phyloP scores from a whole-genome alignment of 108 stramenopile species.

The Schizochytrium sp. region DNA sequence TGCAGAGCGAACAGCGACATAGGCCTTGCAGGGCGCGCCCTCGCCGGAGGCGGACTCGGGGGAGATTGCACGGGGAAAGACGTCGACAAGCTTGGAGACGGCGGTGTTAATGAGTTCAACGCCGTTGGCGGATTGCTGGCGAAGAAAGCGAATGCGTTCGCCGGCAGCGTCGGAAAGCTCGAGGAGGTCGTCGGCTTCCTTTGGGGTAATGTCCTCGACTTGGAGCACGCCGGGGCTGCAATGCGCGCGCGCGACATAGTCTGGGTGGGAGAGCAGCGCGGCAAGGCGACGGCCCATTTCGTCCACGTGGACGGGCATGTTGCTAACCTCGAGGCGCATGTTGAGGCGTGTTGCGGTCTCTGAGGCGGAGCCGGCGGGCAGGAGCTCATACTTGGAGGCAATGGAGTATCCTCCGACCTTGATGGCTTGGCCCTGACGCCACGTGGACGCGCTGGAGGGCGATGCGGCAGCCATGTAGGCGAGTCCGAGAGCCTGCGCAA shows the following conservation, averaged over 20 bases:
- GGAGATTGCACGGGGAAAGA: background rate
- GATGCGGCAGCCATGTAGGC: background rate
- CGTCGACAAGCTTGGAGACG: background rate
- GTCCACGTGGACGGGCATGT: background rate
- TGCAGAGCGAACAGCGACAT: background rate
- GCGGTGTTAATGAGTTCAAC: background rate
- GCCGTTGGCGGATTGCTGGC: background rate
- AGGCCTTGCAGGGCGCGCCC: background rate
- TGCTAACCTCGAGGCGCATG: background rate
- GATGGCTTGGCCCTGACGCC: background rate
- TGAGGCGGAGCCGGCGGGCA: background rate
- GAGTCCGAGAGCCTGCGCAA: slow-evolving; percentile 3
- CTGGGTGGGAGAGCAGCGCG: background rate
- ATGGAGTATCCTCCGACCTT: background rate
- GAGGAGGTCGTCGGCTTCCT: background rate
- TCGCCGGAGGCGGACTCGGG: background rate
- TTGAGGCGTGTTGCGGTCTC: background rate
- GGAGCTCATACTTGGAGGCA: background rate
- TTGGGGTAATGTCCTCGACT: background rate
- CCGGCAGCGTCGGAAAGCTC: background rate
- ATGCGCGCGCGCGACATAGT: background rate
- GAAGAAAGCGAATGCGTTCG: background rate
- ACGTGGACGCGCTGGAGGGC: background rate
- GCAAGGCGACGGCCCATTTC: background rate
- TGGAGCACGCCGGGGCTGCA: background rate